Conservation (phyloP, 2,329 filamentous ascomycete genomes). For the Pseudocercospora fijiensis region DNA sequence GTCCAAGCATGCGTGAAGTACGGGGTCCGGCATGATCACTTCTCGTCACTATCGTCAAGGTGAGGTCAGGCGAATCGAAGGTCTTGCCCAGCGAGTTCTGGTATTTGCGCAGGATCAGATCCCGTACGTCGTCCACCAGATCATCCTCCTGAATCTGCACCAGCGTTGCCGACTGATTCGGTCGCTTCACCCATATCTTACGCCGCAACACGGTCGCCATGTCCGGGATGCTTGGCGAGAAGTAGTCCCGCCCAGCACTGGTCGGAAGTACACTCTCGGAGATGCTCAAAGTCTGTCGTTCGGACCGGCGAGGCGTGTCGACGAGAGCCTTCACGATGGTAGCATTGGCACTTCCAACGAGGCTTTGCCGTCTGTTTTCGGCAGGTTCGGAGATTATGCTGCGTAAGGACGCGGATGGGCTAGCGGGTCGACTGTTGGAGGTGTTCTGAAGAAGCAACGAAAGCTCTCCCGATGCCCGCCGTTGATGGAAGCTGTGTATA, state of each 20-base stretch:
- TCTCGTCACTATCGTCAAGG: conserved; percentile 72
- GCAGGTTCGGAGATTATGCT: neutral
- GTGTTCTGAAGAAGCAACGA: neutral
- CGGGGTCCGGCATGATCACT: conserved; percentile 35
- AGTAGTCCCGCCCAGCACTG: conserved; percentile 33
- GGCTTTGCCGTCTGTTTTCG: conserved; percentile 38
- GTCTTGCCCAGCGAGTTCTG: conserved; percentile 84
- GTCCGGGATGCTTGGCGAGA: conserved; percentile 27
- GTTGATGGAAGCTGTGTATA: conserved; percentile 12
- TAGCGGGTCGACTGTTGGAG: neutral
- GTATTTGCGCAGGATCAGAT: conserved; percentile 90
- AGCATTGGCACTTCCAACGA: conserved; percentile 43
- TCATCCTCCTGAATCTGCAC: conserved; percentile 84
- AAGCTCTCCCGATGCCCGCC: conserved; percentile 7
- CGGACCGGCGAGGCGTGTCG: conserved; percentile 42
- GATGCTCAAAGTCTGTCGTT: conserved; percentile 7
- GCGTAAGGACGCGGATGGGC: neutral
- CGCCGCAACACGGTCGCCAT: conserved; percentile 51
- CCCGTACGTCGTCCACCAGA: conserved; percentile 89
- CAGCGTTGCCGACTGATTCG: conserved; percentile 79
- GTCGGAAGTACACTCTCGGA: conserved; percentile 13
- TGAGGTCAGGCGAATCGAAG: conserved; percentile 88
- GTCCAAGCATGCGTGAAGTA: conserved; percentile 68
- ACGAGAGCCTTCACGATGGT: conserved; percentile 55
- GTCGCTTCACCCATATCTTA: conserved; percentile 94